Percentiles rank a stretch among this genome's conserved stretches.
These are phyloP conservation scores for Malbranchea cinnamomea DNA, from an alignment of 2,329 filamentous ascomycete species.

Conservation along the genomic window DNA sequence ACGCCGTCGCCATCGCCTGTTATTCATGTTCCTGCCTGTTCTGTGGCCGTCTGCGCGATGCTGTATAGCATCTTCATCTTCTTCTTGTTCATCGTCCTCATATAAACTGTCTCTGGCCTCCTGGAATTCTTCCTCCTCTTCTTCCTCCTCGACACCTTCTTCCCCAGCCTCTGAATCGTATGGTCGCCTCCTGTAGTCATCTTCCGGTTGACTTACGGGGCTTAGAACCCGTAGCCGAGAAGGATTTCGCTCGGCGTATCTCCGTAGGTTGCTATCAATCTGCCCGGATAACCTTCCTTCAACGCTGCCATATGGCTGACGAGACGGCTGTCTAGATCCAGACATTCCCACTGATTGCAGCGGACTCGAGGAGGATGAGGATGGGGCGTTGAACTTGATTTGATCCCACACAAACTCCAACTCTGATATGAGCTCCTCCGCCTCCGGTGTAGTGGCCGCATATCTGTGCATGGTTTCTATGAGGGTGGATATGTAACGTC, in stretches of 20 bases:
- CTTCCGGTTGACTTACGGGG: constrained; percentile 74
- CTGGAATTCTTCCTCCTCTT: constrained; percentile 15
- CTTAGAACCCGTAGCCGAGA: constrained; percentile 56
- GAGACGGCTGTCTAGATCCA: constrained; percentile 19
- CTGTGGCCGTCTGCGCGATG: constrained; percentile 7
- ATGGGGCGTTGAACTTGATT: constrained; percentile 67
- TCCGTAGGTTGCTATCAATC: constrained; percentile 25
- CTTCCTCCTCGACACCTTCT: constrained; percentile 30
- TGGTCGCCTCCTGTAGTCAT: constrained; percentile 29
- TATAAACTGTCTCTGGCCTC: constrained; percentile 11
- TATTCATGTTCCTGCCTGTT: constrained; percentile 16
- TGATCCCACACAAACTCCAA: constrained; percentile 99
- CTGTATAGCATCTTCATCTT: constrained; percentile 28
- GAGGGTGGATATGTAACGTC: constrained; percentile 79
- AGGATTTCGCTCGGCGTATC: constrained; percentile 34
- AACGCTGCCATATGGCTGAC: constrained; percentile 22
- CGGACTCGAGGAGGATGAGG: constrained; percentile 39
- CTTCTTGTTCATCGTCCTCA: constrained; percentile 28
- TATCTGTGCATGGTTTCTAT: constrained; percentile 97
- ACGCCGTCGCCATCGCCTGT: constrained; percentile 58
- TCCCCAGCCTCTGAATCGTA: constrained; percentile 32
- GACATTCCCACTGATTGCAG: constrained; percentile 18
- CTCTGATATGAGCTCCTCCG: constrained; percentile 74
- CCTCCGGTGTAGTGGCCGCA: constrained; percentile 66
- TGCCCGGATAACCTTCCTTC: constrained; percentile 19